Base-by-base conservation (phyloP, 2,329 filamentous ascomycete species). In the Alternaria atra region DNA sequence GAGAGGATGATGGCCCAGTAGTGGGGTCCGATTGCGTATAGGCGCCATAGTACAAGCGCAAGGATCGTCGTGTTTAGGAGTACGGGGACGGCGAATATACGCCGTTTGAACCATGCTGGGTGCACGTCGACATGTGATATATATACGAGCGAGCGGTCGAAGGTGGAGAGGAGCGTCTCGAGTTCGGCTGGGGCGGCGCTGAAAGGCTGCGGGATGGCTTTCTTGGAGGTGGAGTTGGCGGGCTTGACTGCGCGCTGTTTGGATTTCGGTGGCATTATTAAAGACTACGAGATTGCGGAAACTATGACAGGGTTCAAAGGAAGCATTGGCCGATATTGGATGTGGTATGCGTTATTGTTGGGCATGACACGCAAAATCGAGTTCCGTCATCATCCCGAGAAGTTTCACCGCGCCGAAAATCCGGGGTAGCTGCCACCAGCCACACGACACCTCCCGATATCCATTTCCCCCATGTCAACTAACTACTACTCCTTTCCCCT, bases 111-210 rank as follows among this genome's bases (percentile, higher is more conserved):
- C 29, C 84, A 83, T 20, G 80, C 79, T 0, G 89, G 88, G 63
- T 90, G 89, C 61, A 80, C 81, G 83, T 97, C 94, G 79, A 97
- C 83, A 82, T 97, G 93, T 30, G 90, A 85, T 72, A 97, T 86
- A 84, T 97, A 97, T 75, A 97, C 85, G 77, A 92, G 88, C 57
- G 86, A 81, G 57, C 86, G 83, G 60, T 88, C 85, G 61, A 97
- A 88, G 43, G 83, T 85, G 35, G 85, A 81, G 73, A 91, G 84
- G 75, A 97, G 90, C 10, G 89, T 85, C 52, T 84, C 71, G 55
- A 97, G 85, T 32, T 84, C 83, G 50, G 86, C 77, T 1, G 91
- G 87, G 0, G 88, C 87, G 60, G 83, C 83, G 68, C 86, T 85
- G 84, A 95, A 97, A 7, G 58, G 58, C 48, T 43, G 53, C 25